These are phyloP conservation scores for Ceratobasidium sp. DNA, from an alignment of 1,284 basidiomycete species.

Conservation along the genomic window DNA sequence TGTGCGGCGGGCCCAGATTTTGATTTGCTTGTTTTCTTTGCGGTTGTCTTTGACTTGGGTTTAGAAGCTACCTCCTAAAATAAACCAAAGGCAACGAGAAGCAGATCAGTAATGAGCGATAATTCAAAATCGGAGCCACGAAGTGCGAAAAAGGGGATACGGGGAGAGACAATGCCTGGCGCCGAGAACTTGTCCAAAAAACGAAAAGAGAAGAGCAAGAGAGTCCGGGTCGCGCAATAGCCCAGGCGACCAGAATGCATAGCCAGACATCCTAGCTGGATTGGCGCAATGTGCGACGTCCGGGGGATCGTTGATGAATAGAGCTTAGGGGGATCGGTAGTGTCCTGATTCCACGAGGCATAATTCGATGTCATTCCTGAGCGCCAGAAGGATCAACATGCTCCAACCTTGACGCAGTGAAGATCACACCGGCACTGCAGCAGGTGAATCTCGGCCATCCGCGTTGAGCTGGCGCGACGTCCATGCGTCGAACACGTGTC, in stretches of 20 bases:
- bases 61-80: slow-evolving; percentile 3
- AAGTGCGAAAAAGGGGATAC: background rate
- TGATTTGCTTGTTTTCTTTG: background rate
- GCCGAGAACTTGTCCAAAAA: background rate
- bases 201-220: background rate
- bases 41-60: slow-evolving; percentile 9
- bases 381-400: no score
- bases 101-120: background rate
- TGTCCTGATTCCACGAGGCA: no score
- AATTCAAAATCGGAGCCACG: background rate
- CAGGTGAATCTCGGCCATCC: no score
- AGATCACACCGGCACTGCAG: no score
- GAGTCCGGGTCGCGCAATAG: background rate
- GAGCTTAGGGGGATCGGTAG: no score
- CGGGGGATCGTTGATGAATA: no score
- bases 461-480: no score
- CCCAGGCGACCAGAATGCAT: background rate
- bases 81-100: background rate
- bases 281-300: no score
- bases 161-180: slow-evolving; percentile 12
- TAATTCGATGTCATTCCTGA: no score
- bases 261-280: background rate
- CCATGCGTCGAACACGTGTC: no score
- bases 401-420: no score
- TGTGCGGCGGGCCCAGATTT: background rate